Evolutionary conservation across 257 asterid genomes (phyloP), one percentile per base, ranked within the genome.

Genomic region (Nicotiana paniculata): DNA sequence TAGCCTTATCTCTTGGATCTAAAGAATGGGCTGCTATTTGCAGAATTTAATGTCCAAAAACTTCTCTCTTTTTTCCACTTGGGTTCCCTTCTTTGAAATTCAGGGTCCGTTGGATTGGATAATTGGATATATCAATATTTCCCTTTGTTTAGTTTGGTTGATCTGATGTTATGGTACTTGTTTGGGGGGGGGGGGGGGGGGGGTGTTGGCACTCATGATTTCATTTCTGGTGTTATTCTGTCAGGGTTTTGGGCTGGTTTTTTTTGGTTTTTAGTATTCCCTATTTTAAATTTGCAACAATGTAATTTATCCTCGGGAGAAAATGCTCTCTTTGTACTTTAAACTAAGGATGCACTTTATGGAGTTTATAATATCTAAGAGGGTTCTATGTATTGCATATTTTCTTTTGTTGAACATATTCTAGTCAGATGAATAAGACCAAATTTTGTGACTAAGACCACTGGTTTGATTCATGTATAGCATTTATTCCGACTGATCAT

Each of bases 61-160:
- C 17, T 66, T 33, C 4, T 69, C 51, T 51, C 26, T 21, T 53
- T 64, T 59, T 46, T 4, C 11, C 26, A 15, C 68, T 33, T 43
- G 17, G 48, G 59, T 53, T 85, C 3, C 67, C 30, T 55, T 65
- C 72, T 35, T 48, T 55, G 61, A 65, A 78, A 83, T 75, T 84
- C 43, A 82, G 85, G 64, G 81, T 81, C 79, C 82, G 54, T 46
- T 64, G 28, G 81, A 65, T 79, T 84, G 62, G 95, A 91, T 92
- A 90, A 65, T 79, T 84, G 62, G 95, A 91, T 92, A 90, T 85
- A 90, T 84, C 58, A 65, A 46, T 72, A 35, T 81, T 75, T 66
- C 64, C 70, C 59, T 72, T 84, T 78, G 64, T 65, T 78, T 78
- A 26, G 13, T 48, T 78, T 68, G 51, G 87, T 81, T 86, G 84